phyloP scores from a whole-genome alignment of 2,329 filamentous ascomycete species.

The Cadophora malorum region DNA sequence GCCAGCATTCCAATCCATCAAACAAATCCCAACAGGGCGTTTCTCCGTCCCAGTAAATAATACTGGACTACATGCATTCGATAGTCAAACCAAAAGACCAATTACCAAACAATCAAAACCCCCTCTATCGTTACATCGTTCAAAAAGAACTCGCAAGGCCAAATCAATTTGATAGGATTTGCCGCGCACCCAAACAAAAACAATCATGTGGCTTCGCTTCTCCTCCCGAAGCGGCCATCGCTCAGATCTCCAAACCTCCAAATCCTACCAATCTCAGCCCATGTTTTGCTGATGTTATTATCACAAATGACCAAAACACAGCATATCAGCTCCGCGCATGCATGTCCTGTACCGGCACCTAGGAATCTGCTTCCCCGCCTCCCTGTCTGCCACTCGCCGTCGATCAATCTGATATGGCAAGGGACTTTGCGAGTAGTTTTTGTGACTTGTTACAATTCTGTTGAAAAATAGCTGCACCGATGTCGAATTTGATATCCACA shows the following conservation, averaged over 20 bases:
- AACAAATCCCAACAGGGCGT: not conserved
- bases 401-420: not conserved
- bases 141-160: not conserved
- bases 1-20: not conserved
- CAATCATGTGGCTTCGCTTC: not conserved
- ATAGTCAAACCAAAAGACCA: not conserved
- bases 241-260: not conserved
- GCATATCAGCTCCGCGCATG: not conserved
- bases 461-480: not conserved
- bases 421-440: not conserved
- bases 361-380: constrained; percentile 16
- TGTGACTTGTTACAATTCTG: constrained; percentile 6
- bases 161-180: not conserved
- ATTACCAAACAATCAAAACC: not conserved
- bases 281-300: constrained; percentile 9
- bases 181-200: constrained; percentile 4
- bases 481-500: not conserved
- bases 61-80: not conserved
- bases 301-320: constrained; percentile 18
- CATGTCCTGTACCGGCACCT: constrained; percentile 2
- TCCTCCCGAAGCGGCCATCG: not conserved
- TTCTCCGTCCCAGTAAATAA: not conserved
- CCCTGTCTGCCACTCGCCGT: constrained; percentile 9
- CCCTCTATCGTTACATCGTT: not conserved
- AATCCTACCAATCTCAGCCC: constrained; percentile 11